Evolutionary conservation across 352 stramenopile species (phyloP).

Genomic region (Phytophthora brassicae): DNA sequence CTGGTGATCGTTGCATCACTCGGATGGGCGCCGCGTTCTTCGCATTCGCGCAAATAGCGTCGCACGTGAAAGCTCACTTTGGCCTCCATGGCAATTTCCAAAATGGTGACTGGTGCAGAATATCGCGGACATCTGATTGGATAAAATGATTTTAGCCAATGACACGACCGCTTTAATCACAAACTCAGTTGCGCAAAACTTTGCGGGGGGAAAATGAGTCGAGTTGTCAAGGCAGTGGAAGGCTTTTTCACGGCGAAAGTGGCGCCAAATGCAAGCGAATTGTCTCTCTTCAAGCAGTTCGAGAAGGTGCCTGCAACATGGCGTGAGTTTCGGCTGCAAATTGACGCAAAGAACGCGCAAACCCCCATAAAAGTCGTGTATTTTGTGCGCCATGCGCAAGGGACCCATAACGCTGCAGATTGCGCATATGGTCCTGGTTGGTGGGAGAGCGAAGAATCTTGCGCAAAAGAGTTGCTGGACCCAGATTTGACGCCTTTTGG

Average conservation of each 20-base stretch:
- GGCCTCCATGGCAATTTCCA: slow-evolving; percentile 59
- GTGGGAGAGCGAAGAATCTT: not conserved
- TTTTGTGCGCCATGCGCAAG: not conserved
- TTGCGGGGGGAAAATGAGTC: too few relatives aligned
- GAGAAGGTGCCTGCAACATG: not conserved
- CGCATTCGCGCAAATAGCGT: slow-evolving; percentile 80
- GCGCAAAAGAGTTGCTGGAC: not conserved
- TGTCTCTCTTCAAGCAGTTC: not conserved
- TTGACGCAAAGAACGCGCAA: too few relatives aligned
- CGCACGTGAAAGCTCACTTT: slow-evolving; percentile 89
- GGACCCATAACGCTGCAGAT: not conserved
- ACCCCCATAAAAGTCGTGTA: not conserved
- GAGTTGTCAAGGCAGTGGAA: not conserved
- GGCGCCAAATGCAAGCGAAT: not conserved
- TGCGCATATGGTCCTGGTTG: not conserved
- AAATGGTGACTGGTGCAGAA: not conserved
- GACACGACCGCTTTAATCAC: too few relatives aligned
- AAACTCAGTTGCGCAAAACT: not conserved
- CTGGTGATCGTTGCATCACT: slow-evolving; percentile 63
- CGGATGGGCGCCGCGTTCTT: slow-evolving; percentile 56
- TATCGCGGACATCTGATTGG: not conserved
- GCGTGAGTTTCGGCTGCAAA: not conserved
- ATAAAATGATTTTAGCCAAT: not conserved
- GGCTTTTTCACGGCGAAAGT: not conserved
- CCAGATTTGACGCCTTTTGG: not conserved